Evolutionary conservation across 139 green algal genomes (phyloP).

Genomic region (Closterium sp.): DNA sequence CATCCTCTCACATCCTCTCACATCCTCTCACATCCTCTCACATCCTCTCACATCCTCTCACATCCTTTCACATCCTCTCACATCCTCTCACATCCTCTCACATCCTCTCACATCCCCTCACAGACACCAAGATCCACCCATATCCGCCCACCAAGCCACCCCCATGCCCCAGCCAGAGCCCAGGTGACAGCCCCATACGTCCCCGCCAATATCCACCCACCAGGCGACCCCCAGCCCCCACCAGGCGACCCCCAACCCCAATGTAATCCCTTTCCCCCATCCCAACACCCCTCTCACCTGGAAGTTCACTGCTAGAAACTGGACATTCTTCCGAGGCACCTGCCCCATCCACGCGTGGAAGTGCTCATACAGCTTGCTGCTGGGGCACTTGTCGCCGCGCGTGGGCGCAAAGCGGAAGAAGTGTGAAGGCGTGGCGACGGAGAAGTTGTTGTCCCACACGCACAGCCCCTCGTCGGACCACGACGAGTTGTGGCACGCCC

Average conservation of each 20-base stretch:
- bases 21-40: too few relatives aligned
- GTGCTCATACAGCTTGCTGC: constrained; percentile 27
- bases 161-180: too few relatives aligned
- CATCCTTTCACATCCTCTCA: too few relatives aligned
- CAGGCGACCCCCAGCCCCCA: background rate
- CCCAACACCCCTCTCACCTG: background rate
- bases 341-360: constrained; percentile 24
- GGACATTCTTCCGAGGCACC: background rate
- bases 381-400: constrained; percentile 15
- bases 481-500: background rate
- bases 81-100: too few relatives aligned
- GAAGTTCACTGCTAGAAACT: constrained; percentile 32
- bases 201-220: too few relatives aligned
- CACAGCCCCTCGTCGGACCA: too few relatives aligned
- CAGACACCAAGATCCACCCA: too few relatives aligned
- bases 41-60: too few relatives aligned
- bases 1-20: too few relatives aligned
- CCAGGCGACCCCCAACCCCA: too few relatives aligned
- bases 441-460: constrained; percentile 37
- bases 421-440: background rate
- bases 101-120: too few relatives aligned
- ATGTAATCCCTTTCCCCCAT: background rate
- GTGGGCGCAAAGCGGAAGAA: constrained; percentile 7
- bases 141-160: background rate
- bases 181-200: too few relatives aligned